These are phyloP conservation scores for Inonotus obliquus DNA, from an alignment of 1,284 basidiomycete species.

Conservation along the genomic window DNA sequence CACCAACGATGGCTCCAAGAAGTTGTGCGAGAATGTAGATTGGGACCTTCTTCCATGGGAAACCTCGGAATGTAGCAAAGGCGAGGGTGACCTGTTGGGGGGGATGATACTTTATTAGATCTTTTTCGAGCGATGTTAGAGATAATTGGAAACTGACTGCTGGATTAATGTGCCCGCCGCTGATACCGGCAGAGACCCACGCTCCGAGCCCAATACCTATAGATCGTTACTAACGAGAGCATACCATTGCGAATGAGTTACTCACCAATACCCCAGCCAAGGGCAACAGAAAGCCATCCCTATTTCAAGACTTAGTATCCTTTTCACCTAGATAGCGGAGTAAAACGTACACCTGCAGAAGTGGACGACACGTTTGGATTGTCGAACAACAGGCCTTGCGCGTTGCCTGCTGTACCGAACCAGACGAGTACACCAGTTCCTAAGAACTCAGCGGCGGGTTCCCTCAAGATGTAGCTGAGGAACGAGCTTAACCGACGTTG, in stretches of 20 bases:
- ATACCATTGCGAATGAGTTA: neutral
- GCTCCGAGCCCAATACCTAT: slow-evolving; percentile 55
- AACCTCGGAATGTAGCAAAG: slow-evolving; percentile 63
- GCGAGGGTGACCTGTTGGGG: slow-evolving; percentile 55
- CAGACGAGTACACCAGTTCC: slow-evolving; percentile 63
- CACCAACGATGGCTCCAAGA: slow-evolving; percentile 65
- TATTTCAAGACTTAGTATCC: slow-evolving; percentile 25
- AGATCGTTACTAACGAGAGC: slow-evolving; percentile 10
- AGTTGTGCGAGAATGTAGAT: slow-evolving; percentile 67
- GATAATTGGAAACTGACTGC: slow-evolving; percentile 40
- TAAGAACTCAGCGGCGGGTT: slow-evolving; percentile 66
- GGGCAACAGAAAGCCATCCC: slow-evolving; percentile 53
- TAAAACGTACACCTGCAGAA: slow-evolving; percentile 56
- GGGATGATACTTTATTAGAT: neutral
- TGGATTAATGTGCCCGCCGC: slow-evolving; percentile 77
- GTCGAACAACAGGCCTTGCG: slow-evolving; percentile 57
- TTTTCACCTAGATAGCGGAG: neutral
- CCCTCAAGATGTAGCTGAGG: slow-evolving; percentile 42
- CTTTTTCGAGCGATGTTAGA: neutral
- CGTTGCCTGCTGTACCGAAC: slow-evolving; percentile 60
- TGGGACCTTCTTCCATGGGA: slow-evolving; percentile 78
- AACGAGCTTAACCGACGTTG: neutral
- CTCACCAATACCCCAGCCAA: slow-evolving; percentile 65
- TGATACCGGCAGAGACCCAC: slow-evolving; percentile 61
- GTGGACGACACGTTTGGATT: slow-evolving; percentile 44